Evolutionary conservation across 768 basidiomycete genomes (phyloP).

Genomic region (Asterophora parasitica): DNA sequence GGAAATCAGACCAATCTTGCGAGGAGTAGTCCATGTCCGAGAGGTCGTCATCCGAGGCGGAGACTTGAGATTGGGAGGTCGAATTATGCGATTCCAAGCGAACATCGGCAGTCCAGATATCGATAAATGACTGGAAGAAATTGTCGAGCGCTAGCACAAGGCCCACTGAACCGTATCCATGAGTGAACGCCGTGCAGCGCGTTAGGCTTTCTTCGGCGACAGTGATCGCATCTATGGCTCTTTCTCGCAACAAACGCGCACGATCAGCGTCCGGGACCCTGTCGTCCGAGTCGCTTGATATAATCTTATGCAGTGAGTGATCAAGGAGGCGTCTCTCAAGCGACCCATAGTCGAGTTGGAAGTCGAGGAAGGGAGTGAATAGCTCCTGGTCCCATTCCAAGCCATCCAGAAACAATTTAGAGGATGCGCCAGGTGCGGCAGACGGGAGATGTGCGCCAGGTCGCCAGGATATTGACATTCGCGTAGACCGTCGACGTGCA

Average conservation of each 20-base stretch:
- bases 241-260: conserved; percentile 69
- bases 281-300: conserved; percentile 39
- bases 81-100: conserved; percentile 31
- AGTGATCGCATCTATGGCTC: conserved; percentile 68
- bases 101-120: conserved; percentile 53
- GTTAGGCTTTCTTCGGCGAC: conserved; percentile 75
- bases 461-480: conserved; percentile 65
- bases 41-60: conserved; percentile 53
- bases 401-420: conserved; percentile 27
- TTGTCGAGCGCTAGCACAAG: conserved; percentile 72
- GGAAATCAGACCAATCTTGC: conserved; percentile 87
- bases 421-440: conserved; percentile 14
- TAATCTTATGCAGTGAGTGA: conserved; percentile 46
- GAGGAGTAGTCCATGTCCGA: conserved; percentile 81
- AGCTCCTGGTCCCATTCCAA: conserved; percentile 87
- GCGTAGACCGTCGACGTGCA: conserved; percentile 49
- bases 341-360: conserved; percentile 77
- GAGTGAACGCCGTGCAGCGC: conserved; percentile 76
- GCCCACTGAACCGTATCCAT: conserved; percentile 79
- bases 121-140: conserved; percentile 67
- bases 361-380: conserved; percentile 92
- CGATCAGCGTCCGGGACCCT: conserved; percentile 37
- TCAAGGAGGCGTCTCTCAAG: conserved; percentile 74
- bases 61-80: conserved; percentile 22
- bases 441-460: conserved; percentile 33